Conservation (phyloP, 2,329 filamentous ascomycete species). For the Fusarium sambucinum region DNA sequence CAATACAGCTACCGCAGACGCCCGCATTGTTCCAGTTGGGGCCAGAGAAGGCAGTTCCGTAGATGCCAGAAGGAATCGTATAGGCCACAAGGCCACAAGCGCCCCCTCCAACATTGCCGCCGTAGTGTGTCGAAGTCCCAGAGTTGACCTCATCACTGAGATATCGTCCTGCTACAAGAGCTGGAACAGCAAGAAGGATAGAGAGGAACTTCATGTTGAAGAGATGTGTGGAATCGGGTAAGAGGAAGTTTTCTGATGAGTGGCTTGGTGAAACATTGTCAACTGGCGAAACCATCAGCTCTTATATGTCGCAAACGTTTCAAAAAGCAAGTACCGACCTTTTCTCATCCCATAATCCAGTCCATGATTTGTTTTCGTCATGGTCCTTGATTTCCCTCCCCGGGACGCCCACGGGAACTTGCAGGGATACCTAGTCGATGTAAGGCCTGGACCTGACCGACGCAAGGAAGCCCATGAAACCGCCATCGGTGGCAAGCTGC, state of each 20-base stretch:
- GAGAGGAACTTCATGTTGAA: conserved; percentile 43
- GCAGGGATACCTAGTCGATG: conserved; percentile 13
- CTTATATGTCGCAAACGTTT: conserved; percentile 9
- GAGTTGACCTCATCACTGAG: conserved; percentile 28
- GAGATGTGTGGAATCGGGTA: background rate
- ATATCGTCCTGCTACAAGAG: conserved; percentile 35
- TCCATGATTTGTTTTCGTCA: background rate
- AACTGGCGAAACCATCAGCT: background rate
- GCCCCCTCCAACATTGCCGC: conserved; percentile 68
- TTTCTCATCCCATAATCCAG: background rate
- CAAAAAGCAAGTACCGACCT: background rate
- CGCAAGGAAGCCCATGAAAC: conserved; percentile 18
- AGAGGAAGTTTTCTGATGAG: background rate
- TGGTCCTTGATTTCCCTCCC: conserved; percentile 23
- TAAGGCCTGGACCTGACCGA: conserved; percentile 1
- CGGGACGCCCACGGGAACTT: conserved; percentile 24
- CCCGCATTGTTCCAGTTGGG: conserved; percentile 67
- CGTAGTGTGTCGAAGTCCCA: conserved; percentile 61
- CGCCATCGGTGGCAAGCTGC: background rate
- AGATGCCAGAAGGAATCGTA: conserved; percentile 68
- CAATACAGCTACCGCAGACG: conserved; percentile 72
- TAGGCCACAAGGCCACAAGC: conserved; percentile 73
- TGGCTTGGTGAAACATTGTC: background rate
- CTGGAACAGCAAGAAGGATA: conserved; percentile 35
- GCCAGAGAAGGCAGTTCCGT: conserved; percentile 71